Evolutionary conservation across 106 monocot genomes (phyloP).

Genomic region (Dendrobium chrysotoxum): DNA sequence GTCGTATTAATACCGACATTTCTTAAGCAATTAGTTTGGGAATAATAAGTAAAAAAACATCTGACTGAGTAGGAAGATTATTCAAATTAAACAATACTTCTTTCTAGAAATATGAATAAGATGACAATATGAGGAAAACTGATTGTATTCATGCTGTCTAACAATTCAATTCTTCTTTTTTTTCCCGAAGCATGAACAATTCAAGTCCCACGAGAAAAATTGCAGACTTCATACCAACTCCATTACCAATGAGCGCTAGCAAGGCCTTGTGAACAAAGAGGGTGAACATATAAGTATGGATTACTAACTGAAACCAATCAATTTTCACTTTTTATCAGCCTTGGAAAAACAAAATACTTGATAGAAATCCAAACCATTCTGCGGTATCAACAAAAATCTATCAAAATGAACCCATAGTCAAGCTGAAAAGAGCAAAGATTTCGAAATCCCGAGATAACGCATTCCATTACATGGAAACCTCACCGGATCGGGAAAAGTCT

Average conservation of each 20-base stretch:
- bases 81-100: neutral
- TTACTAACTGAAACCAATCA: neutral
- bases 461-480: conserved; percentile 5
- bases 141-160: neutral
- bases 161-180: neutral
- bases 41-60: neutral
- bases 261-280: neutral
- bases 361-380: neutral
- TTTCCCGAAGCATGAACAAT: neutral
- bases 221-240: neutral
- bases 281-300: neutral
- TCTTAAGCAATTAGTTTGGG: neutral
- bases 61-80: neutral
- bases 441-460: neutral
- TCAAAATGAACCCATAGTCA: neutral
- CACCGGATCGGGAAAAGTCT: conserved; percentile 63
- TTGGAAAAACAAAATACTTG: neutral
- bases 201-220: neutral
- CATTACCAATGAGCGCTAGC: neutral
- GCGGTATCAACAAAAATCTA: neutral
- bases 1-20: neutral
- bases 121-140: neutral
- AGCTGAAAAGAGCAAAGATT: neutral
- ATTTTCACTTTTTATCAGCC: neutral
- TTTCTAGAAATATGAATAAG: neutral